Evolutionary conservation across 345 rosid species (phyloP).

Genomic region (Kandelia obovata): DNA sequence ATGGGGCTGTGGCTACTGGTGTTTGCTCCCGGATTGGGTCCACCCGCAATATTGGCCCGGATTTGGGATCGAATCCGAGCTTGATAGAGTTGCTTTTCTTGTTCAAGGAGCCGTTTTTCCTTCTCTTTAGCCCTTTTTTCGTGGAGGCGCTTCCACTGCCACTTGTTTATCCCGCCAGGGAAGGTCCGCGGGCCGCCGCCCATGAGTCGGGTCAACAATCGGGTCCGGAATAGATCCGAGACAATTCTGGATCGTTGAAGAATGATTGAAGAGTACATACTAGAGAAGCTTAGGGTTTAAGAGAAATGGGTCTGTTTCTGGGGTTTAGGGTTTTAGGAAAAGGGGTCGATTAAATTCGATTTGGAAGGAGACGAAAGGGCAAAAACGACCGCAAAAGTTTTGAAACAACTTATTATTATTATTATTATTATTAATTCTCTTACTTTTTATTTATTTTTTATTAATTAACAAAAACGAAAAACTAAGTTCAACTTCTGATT

Average conservation of each 20-base stretch:
- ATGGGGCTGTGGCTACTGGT: conserved; percentile 38
- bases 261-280: conserved; percentile 15
- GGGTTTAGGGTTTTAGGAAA: neutral
- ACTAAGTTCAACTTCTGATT: too few species aligned
- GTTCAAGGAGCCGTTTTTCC: conserved; percentile 76
- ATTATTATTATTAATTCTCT: too few species aligned
- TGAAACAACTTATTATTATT: too few species aligned
- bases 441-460: too few species aligned
- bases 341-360: neutral
- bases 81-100: conserved; percentile 87
- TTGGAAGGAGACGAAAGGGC: neutral
- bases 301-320: neutral
- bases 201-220: conserved; percentile 55
- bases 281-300: neutral
- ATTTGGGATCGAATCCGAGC: conserved; percentile 71
- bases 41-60: conserved; percentile 47
- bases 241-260: conserved; percentile 23
- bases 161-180: conserved; percentile 91
- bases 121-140: conserved; percentile 91
- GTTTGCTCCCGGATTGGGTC: conserved; percentile 19
- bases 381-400: neutral
- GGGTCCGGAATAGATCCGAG: conserved; percentile 19
- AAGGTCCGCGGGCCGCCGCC: conserved; percentile 97
- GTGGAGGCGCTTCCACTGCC: conserved; percentile 99
- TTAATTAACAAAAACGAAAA: too few species aligned